phyloP scores from a whole-genome alignment of 108 stramenopile genomes.

The Skeletonema potamos region DNA sequence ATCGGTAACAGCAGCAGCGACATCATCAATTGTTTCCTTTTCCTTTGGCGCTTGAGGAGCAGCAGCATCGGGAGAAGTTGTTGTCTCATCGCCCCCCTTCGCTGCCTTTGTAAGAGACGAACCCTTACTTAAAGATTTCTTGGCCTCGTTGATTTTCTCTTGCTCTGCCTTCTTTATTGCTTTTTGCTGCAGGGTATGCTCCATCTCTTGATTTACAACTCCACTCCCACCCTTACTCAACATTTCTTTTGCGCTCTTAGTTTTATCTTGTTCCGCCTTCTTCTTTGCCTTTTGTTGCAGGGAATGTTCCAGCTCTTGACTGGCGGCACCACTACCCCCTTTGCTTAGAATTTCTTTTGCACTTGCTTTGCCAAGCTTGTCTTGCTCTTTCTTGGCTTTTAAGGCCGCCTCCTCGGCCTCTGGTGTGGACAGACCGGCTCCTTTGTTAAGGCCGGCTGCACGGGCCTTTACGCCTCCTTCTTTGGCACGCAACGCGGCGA shows the following conservation, averaged over 20 bases:
- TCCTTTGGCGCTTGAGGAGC: background rate
- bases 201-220: background rate
- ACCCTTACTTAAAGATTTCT: constrained; percentile 18
- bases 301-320: background rate
- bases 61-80: background rate
- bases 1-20: background rate
- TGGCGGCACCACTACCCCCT: constrained; percentile 1
- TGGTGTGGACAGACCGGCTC: constrained; percentile 32
- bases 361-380: background rate
- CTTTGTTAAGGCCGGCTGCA: constrained; percentile 6
- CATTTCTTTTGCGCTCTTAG: constrained; percentile 4
- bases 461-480: constrained; percentile 22
- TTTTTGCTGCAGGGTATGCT: constrained; percentile 8
- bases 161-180: constrained; percentile 9
- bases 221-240: constrained; percentile 18
- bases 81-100: too few relatives aligned
- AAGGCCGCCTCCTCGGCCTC: constrained; percentile 41
- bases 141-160: too few relatives aligned
- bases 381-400: constrained; percentile 24
- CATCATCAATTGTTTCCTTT: background rate
- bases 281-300: constrained; percentile 2
- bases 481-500: constrained; percentile 37
- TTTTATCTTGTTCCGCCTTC: constrained; percentile 23
- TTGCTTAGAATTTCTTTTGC: constrained; percentile 13
- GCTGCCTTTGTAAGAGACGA: too few relatives aligned